Evolutionary conservation across 2,329 filamentous ascomycete genomes (phyloP).

Genomic region (Fusarium sp.): DNA sequence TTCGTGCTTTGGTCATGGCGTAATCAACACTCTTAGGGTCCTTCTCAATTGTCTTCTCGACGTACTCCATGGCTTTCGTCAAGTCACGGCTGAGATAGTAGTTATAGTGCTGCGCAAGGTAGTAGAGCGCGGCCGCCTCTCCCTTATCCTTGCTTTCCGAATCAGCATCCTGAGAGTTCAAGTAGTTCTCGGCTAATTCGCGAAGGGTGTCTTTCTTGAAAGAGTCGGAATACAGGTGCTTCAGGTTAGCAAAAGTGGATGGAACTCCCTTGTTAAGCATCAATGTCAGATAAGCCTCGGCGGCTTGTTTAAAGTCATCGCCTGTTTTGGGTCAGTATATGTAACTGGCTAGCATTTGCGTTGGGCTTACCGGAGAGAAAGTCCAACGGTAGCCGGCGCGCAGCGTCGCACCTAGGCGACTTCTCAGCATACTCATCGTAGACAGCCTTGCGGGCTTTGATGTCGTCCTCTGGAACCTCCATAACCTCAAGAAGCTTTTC

Average conservation of each 20-base stretch:
- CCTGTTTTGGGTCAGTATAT: slow-evolving; percentile 59
- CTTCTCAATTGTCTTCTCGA: slow-evolving; percentile 84
- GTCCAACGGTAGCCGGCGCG: slow-evolving; percentile 87
- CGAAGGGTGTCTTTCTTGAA: slow-evolving; percentile 83
- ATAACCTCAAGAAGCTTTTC: slow-evolving; percentile 78
- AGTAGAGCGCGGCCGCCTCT: slow-evolving; percentile 86
- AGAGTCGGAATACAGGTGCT: slow-evolving; percentile 85
- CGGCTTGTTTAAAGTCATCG: slow-evolving; percentile 82
- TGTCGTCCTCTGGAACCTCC: slow-evolving; percentile 68
- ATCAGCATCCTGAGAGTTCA: slow-evolving; percentile 68
- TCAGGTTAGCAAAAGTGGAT: slow-evolving; percentile 96
- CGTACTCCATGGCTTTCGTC: slow-evolving; percentile 81
- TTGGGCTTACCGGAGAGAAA: slow-evolving; percentile 76
- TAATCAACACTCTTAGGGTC: slow-evolving; percentile 88
- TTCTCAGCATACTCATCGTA: slow-evolving; percentile 83
- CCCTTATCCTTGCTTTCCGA: slow-evolving; percentile 67
- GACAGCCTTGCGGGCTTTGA: slow-evolving; percentile 75
- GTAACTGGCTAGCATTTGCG: not conserved
- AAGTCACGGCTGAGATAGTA: slow-evolving; percentile 89
- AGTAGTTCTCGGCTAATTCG: slow-evolving; percentile 81
- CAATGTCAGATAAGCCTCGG: slow-evolving; percentile 80
- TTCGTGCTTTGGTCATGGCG: slow-evolving; percentile 93
- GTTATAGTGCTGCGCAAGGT: slow-evolving; percentile 97
- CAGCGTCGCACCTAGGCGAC: slow-evolving; percentile 84
- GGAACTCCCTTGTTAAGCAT: slow-evolving; percentile 95